Evolutionary conservation across 1,284 basidiomycete genomes (phyloP).

Genomic region (Inonotus obliquus): DNA sequence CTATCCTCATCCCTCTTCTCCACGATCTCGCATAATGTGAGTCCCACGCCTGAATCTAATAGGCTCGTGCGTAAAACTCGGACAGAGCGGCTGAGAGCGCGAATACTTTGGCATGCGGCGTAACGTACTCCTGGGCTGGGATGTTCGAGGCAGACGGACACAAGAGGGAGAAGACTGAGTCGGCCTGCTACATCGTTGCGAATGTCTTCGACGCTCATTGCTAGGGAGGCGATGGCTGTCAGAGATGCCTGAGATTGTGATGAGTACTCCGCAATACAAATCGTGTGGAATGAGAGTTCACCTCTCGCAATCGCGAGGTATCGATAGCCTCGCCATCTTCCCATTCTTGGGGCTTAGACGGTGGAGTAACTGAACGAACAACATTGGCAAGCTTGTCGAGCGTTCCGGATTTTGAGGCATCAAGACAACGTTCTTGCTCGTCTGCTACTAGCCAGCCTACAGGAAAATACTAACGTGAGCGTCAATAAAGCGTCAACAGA

Average conservation of each 20-base stretch:
- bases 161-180: slow-evolving; percentile 45
- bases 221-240: slow-evolving; percentile 63
- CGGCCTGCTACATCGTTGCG: slow-evolving; percentile 61
- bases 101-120: slow-evolving; percentile 78
- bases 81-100: slow-evolving; percentile 76
- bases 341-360: slow-evolving; percentile 36
- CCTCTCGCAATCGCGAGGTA: slow-evolving; percentile 58
- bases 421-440: slow-evolving; percentile 57
- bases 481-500: neutral
- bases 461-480: neutral
- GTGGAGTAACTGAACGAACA: slow-evolving; percentile 49
- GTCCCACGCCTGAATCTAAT: slow-evolving; percentile 75
- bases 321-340: slow-evolving; percentile 63
- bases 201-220: slow-evolving; percentile 66
- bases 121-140: slow-evolving; percentile 67
- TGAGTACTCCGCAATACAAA: neutral
- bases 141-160: slow-evolving; percentile 54
- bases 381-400: slow-evolving; percentile 45
- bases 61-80: slow-evolving; percentile 78
- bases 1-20: slow-evolving; percentile 54
- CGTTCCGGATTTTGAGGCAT: slow-evolving; percentile 60
- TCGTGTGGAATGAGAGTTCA: slow-evolving; percentile 29
- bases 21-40: slow-evolving; percentile 62
- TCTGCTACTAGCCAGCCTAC: slow-evolving; percentile 71
- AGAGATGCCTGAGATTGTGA: slow-evolving; percentile 52